Evolutionary conservation across 108 stramenopile species (phyloP).

Genomic region (Aurantiochytrium sp.): DNA sequence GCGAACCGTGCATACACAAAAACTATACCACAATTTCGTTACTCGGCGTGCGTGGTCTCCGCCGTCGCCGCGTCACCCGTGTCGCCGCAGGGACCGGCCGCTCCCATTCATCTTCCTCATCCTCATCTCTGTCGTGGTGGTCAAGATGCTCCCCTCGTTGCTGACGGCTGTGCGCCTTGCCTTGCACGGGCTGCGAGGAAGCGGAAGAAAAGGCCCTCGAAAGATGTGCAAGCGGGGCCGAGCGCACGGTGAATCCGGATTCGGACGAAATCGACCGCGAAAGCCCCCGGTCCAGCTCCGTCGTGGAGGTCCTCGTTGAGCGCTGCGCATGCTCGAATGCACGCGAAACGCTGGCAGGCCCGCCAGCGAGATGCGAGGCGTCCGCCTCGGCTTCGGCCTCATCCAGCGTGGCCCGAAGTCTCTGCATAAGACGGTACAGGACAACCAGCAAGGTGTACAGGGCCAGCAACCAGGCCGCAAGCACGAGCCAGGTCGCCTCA

Average conservation of each 20-base stretch:
- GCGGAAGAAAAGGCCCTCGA: no score
- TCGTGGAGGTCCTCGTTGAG: no score
- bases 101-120: no score
- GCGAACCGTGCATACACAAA: not conserved
- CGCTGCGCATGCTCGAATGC: no score
- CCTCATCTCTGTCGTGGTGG: no score
- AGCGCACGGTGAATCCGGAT: not conserved
- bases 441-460: not conserved
- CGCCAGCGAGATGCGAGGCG: not conserved
- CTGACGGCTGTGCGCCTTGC: no score
- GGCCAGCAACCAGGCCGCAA: not conserved
- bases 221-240: not conserved
- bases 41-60: not conserved
- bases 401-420: not conserved
- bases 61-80: not conserved
- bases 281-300: not conserved
- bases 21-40: not conserved
- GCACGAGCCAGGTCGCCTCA: not conserved
- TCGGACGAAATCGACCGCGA: not conserved
- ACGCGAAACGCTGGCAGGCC: not conserved
- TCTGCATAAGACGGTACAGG: not conserved
- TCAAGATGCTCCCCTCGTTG: no score
- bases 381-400: not conserved
- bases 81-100: not conserved
- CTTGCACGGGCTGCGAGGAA: no score